Base-by-base conservation (phyloP, 352 stramenopile species). In the Phytophthora ramorum region DNA sequence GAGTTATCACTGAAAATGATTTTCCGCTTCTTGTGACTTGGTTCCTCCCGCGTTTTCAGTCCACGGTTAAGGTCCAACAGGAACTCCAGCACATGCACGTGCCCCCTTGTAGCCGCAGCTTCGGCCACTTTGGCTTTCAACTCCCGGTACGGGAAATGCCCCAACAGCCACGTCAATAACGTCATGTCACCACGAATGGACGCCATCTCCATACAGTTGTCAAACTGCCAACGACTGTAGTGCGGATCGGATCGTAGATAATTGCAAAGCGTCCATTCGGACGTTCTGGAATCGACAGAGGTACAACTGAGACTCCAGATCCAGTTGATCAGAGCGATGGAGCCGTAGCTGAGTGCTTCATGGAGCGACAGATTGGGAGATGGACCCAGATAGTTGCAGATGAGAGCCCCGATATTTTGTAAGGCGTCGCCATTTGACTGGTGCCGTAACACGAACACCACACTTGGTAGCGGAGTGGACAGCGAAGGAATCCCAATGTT, bases 211-310 rank as follows among this genome's bases (percentile, higher is more conserved):
- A 44, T 19, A 17, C 16, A n/a, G n/a, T 55, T 28, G n/a, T 12
- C 5, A 17, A 44, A 44, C 30, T 55, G 48, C 13, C 19, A 55
- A 8, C 30, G 48, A 12, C 3, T 17, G 13, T 55, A 55, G 30
- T 32, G 7, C 19, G 10, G n/a, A 32, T 55, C 48, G n/a, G 48
- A 55, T 9, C 48, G 48, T 5, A 55, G n/a, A 17, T 43, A 55
- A 13, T 55, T 55, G n/a, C 28, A 30, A 10, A 55, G 48, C 3
- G 48, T 43, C 30, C 48, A 55, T n/a, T 17, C 13, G 12, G 12
- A 6, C n/a, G 28, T n/a, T n/a, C 48, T 26, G 9, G 9, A 28
- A 12, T 17, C 28, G 10, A 19, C 48, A 19, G 8, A 17, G 2
- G 13, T 12, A 28, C 48, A 55, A 32, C 48, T 44, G 28, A 7